These are phyloP conservation scores for Nemania sp. DNA, from an alignment of 2,329 filamentous ascomycete genomes.

Conservation along the genomic window DNA sequence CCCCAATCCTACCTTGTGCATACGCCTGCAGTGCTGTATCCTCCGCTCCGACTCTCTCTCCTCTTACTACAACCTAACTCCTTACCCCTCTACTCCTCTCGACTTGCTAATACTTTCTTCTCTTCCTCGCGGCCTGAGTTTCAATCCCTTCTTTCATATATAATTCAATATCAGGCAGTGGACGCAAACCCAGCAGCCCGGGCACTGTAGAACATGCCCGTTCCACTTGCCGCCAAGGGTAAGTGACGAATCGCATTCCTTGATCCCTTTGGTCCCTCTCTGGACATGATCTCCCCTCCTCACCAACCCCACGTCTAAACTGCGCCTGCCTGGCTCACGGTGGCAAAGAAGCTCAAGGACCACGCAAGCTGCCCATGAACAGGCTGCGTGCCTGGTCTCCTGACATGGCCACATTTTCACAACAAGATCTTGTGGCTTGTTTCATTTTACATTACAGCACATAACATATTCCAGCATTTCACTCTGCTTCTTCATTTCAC, in stretches of 20 bases:
- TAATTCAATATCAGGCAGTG: too few relatives aligned
- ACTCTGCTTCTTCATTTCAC: neutral
- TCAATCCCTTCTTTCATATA: too few relatives aligned
- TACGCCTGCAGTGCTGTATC: too few relatives aligned
- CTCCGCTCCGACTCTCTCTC: too few relatives aligned
- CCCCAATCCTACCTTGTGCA: too few relatives aligned
- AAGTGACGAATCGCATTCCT: slow-evolving; percentile 31
- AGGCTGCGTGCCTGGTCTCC: neutral
- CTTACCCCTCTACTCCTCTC: neutral
- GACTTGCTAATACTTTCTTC: too few relatives aligned
- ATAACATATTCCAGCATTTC: neutral
- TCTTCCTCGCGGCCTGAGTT: too few relatives aligned
- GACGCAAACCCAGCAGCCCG: slow-evolving; percentile 10
- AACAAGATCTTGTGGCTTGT: neutral
- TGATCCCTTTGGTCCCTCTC: neutral
- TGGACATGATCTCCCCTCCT: neutral
- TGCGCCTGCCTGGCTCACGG: slow-evolving; percentile 28
- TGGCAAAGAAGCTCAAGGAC: slow-evolving; percentile 30
- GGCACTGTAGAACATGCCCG: slow-evolving; percentile 38
- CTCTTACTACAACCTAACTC: too few relatives aligned
- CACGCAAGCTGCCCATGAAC: slow-evolving; percentile 26
- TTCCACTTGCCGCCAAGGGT: slow-evolving; percentile 45
- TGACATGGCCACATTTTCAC: neutral
- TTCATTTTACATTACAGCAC: neutral
- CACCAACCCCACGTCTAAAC: slow-evolving; percentile 32